Evolutionary conservation across 129 eudicot species (phyloP).

Genomic region (Scalesia atractyloides): DNA sequence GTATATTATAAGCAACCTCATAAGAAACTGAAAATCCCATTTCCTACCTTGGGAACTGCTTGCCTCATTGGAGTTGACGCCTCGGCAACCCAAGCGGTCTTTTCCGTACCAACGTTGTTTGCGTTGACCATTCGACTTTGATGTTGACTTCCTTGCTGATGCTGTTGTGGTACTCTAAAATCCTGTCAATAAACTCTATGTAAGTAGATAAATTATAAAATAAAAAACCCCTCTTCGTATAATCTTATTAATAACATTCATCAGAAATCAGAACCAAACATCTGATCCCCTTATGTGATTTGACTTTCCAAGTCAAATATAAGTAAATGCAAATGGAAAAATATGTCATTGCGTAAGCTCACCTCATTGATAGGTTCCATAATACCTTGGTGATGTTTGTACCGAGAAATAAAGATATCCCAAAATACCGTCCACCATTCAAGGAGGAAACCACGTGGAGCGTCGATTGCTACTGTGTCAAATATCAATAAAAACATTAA

Average conservation of each 20-base stretch:
- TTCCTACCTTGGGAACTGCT: constrained; percentile 44
- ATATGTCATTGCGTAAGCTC: neutral
- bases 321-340: too few species aligned
- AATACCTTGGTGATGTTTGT: constrained; percentile 41
- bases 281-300: neutral
- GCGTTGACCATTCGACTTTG: constrained; percentile 31
- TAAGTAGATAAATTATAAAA: neutral
- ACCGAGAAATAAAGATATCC: constrained; percentile 62
- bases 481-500: constrained; percentile 10
- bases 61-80: constrained; percentile 32
- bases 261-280: neutral
- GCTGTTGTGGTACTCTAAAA: constrained; percentile 37
- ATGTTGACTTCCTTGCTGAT: constrained; percentile 43
- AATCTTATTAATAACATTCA: neutral
- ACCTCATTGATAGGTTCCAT: constrained; percentile 48
- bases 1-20: constrained; percentile 4
- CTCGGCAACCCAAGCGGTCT: constrained; percentile 52
- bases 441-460: constrained; percentile 62
- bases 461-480: constrained; percentile 55
- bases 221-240: neutral
- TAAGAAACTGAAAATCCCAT: neutral
- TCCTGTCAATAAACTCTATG: constrained; percentile 16
- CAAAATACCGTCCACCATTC: constrained; percentile 73
- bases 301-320: constrained; percentile 31
- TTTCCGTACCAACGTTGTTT: constrained; percentile 35